Percentiles rank a stretch among this genome's conserved stretches.
These are phyloP conservation scores for Trametes cingulata DNA, from an alignment of 768 basidiomycete genomes.

Conservation along the genomic window DNA sequence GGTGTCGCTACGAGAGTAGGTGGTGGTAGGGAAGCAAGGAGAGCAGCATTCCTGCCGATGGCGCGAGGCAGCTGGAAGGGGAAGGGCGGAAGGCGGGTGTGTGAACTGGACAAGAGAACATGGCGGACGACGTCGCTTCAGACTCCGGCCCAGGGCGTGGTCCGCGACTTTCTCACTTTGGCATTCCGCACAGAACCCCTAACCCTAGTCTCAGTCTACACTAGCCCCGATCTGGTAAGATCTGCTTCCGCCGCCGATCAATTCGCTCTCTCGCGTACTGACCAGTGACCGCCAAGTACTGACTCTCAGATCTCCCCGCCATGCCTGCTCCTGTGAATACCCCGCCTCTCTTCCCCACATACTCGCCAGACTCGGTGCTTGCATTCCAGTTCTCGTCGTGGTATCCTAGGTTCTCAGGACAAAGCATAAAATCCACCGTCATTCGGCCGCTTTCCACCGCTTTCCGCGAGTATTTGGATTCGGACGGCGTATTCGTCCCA, in stretches of 20 bases:
- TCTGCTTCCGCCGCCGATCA: background rate
- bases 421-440: constrained; percentile 72
- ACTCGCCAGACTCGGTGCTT: constrained; percentile 54
- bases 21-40: background rate
- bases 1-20: background rate
- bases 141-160: background rate
- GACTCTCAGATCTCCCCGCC: background rate
- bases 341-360: constrained; percentile 51
- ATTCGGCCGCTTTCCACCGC: constrained; percentile 64
- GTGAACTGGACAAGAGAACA: background rate
- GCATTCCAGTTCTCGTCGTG: constrained; percentile 84
- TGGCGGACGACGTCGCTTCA: constrained; percentile 2
- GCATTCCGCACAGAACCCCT: constrained; percentile 6
- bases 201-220: background rate
- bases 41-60: background rate
- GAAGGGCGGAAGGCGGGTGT: constrained; percentile 2
- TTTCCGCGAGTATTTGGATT: constrained; percentile 72
- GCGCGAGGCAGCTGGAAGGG: background rate
- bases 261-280: constrained; percentile 14
- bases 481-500: constrained; percentile 85
- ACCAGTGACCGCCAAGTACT: constrained; percentile 37
- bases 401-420: constrained; percentile 68
- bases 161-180: background rate
- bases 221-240: background rate
- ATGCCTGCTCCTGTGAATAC: constrained; percentile 34